Conservation (phyloP, 2,329 filamentous ascomycete species). For the Sclerotinia trifoliorum region DNA sequence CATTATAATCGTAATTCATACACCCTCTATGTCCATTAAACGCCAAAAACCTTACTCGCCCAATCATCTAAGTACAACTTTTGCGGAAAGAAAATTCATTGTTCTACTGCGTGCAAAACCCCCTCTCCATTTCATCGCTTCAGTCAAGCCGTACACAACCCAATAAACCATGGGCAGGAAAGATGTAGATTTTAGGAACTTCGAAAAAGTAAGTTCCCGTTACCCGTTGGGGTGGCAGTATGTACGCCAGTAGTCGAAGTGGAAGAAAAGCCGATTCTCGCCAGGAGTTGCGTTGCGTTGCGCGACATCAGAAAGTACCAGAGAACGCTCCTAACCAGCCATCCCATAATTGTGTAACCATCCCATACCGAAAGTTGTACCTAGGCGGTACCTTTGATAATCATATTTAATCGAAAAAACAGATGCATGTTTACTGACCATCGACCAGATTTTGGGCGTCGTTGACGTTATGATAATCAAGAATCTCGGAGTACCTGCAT, state of each 20-base stretch:
- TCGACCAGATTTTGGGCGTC: conserved; percentile 32
- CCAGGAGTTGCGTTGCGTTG: conserved; percentile 14
- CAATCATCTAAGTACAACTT: conserved; percentile 19
- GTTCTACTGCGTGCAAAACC: conserved; percentile 12
- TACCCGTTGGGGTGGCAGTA: conserved; percentile 8
- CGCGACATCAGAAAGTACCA: conserved; percentile 20
- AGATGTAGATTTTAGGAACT: neutral
- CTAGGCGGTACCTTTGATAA: conserved; percentile 10
- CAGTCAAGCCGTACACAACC: conserved; percentile 12
- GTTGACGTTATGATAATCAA: conserved; percentile 94
- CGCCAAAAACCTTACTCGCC: conserved; percentile 11
- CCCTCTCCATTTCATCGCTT: neutral
- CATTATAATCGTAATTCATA: conserved; percentile 19
- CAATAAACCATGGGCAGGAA: neutral
- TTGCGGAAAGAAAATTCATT: conserved; percentile 19
- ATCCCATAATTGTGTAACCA: conserved; percentile 20
- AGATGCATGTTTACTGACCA: conserved; percentile 24
- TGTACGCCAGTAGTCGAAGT: conserved; percentile 21
- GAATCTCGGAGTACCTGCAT: conserved; percentile 92
- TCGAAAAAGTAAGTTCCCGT: conserved; percentile 7
- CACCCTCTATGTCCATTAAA: conserved; percentile 18
- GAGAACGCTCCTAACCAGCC: conserved; percentile 15
- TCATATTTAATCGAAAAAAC: conserved; percentile 17
- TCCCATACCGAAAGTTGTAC: conserved; percentile 21
- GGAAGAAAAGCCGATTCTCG: conserved; percentile 15